Evolutionary conservation across 2,329 filamentous ascomycete species (phyloP).

Genomic region (Fusarium sterilihyphosum): DNA sequence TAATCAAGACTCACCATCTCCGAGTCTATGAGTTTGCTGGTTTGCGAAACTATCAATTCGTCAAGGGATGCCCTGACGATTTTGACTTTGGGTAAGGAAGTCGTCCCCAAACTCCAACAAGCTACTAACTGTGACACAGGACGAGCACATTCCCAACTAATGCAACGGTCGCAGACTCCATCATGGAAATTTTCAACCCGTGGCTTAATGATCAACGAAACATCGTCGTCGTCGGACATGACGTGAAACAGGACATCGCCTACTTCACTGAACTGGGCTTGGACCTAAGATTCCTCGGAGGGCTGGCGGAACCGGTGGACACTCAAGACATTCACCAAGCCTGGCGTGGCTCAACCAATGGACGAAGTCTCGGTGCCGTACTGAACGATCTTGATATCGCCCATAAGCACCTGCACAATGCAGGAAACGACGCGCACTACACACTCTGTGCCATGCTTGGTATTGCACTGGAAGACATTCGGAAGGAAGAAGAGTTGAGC

Average conservation of each 20-base stretch:
- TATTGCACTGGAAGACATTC: conserved; percentile 43
- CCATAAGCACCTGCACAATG: conserved; percentile 80
- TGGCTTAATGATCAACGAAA: conserved; percentile 52
- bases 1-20: conserved; percentile 79
- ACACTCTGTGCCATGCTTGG: conserved; percentile 78
- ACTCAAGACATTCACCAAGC: conserved; percentile 77
- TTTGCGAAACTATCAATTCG: conserved; percentile 73
- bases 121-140: conserved; percentile 44
- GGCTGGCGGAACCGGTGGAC: conserved; percentile 74
- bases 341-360: conserved; percentile 62
- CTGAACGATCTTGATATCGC: conserved; percentile 71
- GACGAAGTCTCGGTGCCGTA: conserved; percentile 67
- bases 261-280: conserved; percentile 75
- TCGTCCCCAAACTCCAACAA: neutral
- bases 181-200: conserved; percentile 52
- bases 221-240: conserved; percentile 84
- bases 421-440: conserved; percentile 85
- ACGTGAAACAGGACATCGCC: conserved; percentile 71
- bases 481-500: conserved; percentile 34
- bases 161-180: conserved; percentile 46
- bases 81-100: conserved; percentile 79
- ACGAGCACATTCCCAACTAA: conserved; percentile 53
- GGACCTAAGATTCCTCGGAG: conserved; percentile 61
- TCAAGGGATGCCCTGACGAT: conserved; percentile 75
- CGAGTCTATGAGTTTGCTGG: conserved; percentile 75